Conservation (phyloP, 2,329 filamentous ascomycete genomes). For the Bipolaris bicolor region DNA sequence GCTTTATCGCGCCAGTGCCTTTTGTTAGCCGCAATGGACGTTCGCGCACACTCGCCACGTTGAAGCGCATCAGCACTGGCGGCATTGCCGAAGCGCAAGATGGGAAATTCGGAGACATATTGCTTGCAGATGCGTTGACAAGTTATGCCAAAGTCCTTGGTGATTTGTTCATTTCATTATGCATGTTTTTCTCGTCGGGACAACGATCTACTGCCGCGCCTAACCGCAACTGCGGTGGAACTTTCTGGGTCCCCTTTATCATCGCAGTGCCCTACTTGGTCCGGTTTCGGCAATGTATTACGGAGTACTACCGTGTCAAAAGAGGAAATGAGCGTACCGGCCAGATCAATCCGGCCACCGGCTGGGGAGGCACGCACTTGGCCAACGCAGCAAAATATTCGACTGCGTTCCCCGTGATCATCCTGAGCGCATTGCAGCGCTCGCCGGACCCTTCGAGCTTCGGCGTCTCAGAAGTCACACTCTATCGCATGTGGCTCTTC, state of each 20-base stretch:
- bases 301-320: slow-evolving; percentile 78
- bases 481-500: slow-evolving; percentile 66
- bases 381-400: slow-evolving; percentile 95
- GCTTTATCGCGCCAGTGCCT: slow-evolving; percentile 76
- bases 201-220: slow-evolving; percentile 79
- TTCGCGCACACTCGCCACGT: slow-evolving; percentile 73
- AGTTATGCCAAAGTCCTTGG: slow-evolving; percentile 92
- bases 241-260: slow-evolving; percentile 80
- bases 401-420: slow-evolving; percentile 90
- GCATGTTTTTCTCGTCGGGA: slow-evolving; percentile 82
- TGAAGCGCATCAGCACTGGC: slow-evolving; percentile 81
- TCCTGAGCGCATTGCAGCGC: slow-evolving; percentile 76
- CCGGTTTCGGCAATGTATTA: slow-evolving; percentile 88
- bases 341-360: slow-evolving; percentile 54
- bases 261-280: slow-evolving; percentile 84
- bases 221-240: slow-evolving; percentile 80
- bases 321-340: slow-evolving; percentile 54
- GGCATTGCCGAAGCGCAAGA: slow-evolving; percentile 85
- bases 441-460: slow-evolving; percentile 60
- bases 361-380: slow-evolving; percentile 84
- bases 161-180: slow-evolving; percentile 85
- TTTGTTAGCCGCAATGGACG: slow-evolving; percentile 73
- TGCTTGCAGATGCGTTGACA: slow-evolving; percentile 92
- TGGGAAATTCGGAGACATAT: slow-evolving; percentile 92
- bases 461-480: slow-evolving; percentile 60